Base-by-base conservation (phyloP, 257 asterid species). In the Ligustrum vulgare region DNA sequence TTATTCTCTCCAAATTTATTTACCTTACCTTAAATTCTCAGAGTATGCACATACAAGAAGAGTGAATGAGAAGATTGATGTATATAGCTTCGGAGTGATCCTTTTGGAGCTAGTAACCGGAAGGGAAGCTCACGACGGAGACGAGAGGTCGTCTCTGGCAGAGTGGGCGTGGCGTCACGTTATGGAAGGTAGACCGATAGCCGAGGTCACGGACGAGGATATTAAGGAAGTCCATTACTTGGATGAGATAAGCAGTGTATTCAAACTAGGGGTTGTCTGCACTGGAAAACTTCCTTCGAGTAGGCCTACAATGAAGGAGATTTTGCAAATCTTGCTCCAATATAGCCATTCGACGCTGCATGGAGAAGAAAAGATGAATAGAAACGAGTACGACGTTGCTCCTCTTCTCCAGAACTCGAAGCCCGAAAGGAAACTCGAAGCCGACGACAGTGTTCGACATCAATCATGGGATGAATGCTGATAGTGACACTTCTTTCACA, bases 41-140 rank as follows among this genome's bases (percentile, higher is more conserved):
- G 99, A 94, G 80, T 91, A 92, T 36, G 91, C 91, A 8, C 89
- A 84, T 13, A 91, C 93, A 15, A 82, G 85, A 34, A 84, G 89
- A 85, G 98, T 88, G 80, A 86, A 77, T 5, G 98, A 92, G 91
- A 94, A 92, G 90, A 82, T 92, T 33, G 99, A 94, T 41, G 98
- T 94, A 65, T 94, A 86, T 70, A 85, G 98, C 62, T 94, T 91
- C 28, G 99, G 99, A 9, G 98, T 91, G 74, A 73, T 94, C 60
- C 96, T 94, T 63, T 82, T 94, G 54, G 99, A 94, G 70, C 69
- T 92, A 72, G 84, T 87, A 43, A 92, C 97, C 0, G 95, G 99
- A 76, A 87, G 79, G 76, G 95, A 91, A 82, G 93, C 95, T 13
- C 88, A 86, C 18, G 58, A 78, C 7, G 99, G 99, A 20, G 95